Evolutionary conservation across 1,284 basidiomycete genomes (phyloP), one percentile per base, ranked within the genome.

Genomic region (Termitomyces sp.): DNA sequence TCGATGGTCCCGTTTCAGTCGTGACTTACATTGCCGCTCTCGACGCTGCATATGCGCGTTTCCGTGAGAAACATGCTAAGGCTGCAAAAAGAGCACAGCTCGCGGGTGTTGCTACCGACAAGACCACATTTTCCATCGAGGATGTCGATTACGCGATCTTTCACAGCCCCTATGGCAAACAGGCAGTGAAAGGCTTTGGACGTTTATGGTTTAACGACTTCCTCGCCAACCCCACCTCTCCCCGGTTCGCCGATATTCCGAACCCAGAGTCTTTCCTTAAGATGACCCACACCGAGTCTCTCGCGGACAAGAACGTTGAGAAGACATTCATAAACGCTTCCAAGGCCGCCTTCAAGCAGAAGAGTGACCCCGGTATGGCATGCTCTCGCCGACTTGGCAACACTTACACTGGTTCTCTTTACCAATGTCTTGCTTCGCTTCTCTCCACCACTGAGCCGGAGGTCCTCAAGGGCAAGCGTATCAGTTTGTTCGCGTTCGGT

Each of bases 371-470:
- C 5, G 80, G 75, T 24, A 92, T 93, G 80, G 81, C 84, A 58
- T 88, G 87, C 74, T 91, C 92, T 49, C 83, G 84, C 68, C 85
- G 91, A 50, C 84, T 94, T 65, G 96, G 96, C 14, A 98, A 99
- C 84, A 97, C 96, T 91, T 98, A 99, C 82, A 95, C 96, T 19
- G 96, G 89, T n/a, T 95, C 93, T 41, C 78, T 99, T 26, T 98
- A 96, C 69, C 93, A 93, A 52, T 94, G 92, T 60, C 83, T 99
- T 55, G 91, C 93, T 33, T 91, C 87, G 13, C 75, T 96, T 33
- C 66, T 97, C 44, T 80, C 88, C 49, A 77, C 78, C 41, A 80
- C 89, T 40, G 80, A 83, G 60, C 83, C 88, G 7, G 71, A 78
- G 14, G 75, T 84, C 57, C 72, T 93, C 53, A 69, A 77, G 62